Base-by-base conservation (phyloP, 1,284 basidiomycete species). In the Xerocomus minutiporus region DNA sequence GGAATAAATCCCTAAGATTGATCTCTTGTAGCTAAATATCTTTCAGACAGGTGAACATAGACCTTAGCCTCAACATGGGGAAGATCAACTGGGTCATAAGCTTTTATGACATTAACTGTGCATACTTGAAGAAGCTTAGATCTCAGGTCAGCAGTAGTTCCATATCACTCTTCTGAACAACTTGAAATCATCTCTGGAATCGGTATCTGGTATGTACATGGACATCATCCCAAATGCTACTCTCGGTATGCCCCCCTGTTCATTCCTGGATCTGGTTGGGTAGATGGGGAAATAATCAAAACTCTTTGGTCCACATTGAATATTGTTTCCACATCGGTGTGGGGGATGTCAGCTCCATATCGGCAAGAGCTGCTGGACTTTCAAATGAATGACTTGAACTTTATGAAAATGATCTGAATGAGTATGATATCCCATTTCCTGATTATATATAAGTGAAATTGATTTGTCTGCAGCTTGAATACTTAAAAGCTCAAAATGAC, bases 31-130 rank as follows among this genome's bases (percentile, higher is more conserved):
- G 17, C 17, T 20, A 20, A 20, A 20, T 12, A 11, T 32, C 8
- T 29, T 4, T 12, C 17, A 64, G 62, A 8, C 57, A 62, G 23
- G 31, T 34, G 1, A 64, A 64, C 39, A 64, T 65, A 52, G 61
- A 65, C 2, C 17, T 61, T 4, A 6, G 5, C 1, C 41, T 58
- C 15, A 56, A 51, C 1, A 52, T 56, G 36, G 5, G 12, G 0
- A 26, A n/a, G 0, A 49, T 55, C 1, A 7, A 5, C 0, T 3
- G 25, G 8, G 45, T 36, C 0, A 40, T 50, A 1, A n/a, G 8
- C 8, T 55, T 59, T 26, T 60, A 60, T 15, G 46, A 60, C 20
- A 46, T 60, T 4, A 59, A 55, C 20, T 59, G 59, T 26, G 13
- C 48, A 9, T 60, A 57, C 25, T 26, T 50, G 36, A 50, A 51